phyloP scores from a whole-genome alignment of 2,329 filamentous ascomycete species.

The Pestalotiopsis fici region DNA sequence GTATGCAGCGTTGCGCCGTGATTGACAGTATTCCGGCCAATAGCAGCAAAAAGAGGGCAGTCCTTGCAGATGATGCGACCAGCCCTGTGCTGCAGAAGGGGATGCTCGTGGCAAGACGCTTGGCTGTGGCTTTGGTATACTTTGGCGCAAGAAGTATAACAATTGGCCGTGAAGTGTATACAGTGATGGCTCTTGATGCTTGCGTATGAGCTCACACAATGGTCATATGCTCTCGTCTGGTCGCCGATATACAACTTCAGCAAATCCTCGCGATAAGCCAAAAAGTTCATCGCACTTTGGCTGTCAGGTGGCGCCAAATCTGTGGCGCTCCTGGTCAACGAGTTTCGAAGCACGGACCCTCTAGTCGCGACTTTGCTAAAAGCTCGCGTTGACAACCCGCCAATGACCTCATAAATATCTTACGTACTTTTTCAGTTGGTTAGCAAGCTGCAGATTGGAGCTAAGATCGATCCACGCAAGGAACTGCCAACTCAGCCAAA shows the following conservation, averaged over 20 bases:
- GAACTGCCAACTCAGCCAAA: not conserved
- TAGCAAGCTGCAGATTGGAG: not conserved
- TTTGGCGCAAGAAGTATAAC: too few species aligned
- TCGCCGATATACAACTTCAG: not conserved
- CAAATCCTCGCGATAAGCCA: not conserved
- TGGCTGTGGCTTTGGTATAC: too few species aligned
- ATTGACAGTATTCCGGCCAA: not conserved
- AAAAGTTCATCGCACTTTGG: not conserved
- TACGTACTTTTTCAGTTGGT: not conserved
- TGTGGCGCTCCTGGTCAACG: not conserved
- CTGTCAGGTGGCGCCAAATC: not conserved
- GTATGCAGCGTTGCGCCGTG: slow-evolving; percentile 5
- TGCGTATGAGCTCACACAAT: not conserved
- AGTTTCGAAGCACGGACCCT: not conserved
- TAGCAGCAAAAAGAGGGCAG: not conserved
- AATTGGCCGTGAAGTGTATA: not conserved
- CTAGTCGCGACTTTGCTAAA: not conserved
- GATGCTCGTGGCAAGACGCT: not conserved
- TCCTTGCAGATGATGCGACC: slow-evolving; percentile 1
- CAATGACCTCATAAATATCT: slow-evolving; percentile 1
- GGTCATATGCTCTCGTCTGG: not conserved
- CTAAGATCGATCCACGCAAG: not conserved
- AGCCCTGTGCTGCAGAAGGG: not conserved
- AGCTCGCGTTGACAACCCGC: not conserved
- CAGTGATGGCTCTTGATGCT: not conserved